Conservation (phyloP, 495 filamentous ascomycete genomes). For the Xylaria castorea region DNA sequence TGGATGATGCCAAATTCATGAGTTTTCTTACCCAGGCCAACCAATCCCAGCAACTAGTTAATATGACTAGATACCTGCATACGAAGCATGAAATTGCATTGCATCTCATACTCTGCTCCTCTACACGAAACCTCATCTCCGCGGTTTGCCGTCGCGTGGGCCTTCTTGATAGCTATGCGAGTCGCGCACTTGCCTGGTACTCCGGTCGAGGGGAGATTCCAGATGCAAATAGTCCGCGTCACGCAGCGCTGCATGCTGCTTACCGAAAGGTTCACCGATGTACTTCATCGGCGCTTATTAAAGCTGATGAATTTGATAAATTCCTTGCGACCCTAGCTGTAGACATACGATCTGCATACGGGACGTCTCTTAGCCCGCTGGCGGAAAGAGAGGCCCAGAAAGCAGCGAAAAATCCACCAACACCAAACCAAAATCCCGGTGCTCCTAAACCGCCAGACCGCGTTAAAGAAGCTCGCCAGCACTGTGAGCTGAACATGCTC, state of each 20-base stretch:
- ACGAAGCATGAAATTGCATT: slow-evolving; percentile 62
- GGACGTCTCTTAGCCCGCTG: slow-evolving; percentile 42
- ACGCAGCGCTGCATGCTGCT: slow-evolving; percentile 49
- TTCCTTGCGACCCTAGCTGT: slow-evolving; percentile 50
- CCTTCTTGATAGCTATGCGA: slow-evolving; percentile 52
- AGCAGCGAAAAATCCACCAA: slow-evolving; percentile 33
- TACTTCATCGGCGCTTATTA: slow-evolving; percentile 49
- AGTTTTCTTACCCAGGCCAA: slow-evolving; percentile 45
- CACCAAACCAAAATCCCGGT: slow-evolving; percentile 34
- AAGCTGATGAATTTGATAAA: slow-evolving; percentile 57
- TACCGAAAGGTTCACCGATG: slow-evolving; percentile 56
- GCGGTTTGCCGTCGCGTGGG: slow-evolving; percentile 69
- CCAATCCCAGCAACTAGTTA: slow-evolving; percentile 48
- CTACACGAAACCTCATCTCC: slow-evolving; percentile 73
- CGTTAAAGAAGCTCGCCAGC: slow-evolving; percentile 45
- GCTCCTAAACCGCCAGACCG: slow-evolving; percentile 32
- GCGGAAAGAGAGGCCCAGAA: slow-evolving; percentile 39
- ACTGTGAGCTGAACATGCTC: slow-evolving; percentile 58
- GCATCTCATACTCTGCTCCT: slow-evolving; percentile 73
- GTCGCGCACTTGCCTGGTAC: slow-evolving; percentile 48
- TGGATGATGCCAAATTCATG: slow-evolving; percentile 59
- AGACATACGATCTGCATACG: slow-evolving; percentile 57
- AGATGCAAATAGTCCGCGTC: slow-evolving; percentile 33
- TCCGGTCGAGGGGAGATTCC: slow-evolving; percentile 38
- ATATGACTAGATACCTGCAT: slow-evolving; percentile 53